These are phyloP conservation scores for Ogataea ganodermae DNA, from an alignment of 805 yeast genomes.

Conservation along the genomic window DNA sequence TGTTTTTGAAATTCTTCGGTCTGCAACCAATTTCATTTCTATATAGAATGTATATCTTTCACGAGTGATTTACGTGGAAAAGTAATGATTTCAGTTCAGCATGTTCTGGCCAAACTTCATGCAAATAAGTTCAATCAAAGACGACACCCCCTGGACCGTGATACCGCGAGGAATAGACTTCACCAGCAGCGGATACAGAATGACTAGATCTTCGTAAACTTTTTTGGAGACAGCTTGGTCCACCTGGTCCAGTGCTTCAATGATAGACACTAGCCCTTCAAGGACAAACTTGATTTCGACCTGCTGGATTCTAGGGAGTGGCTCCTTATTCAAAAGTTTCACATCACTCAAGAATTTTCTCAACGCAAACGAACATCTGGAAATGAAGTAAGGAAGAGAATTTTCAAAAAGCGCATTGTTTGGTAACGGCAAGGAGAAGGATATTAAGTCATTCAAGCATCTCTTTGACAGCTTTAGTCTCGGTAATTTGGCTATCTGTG, in stretches of 20 bases:
- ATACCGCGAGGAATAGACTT: constrained; percentile 23
- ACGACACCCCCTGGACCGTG: constrained; percentile 21
- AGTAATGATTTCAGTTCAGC: not conserved
- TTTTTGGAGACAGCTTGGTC: constrained; percentile 3
- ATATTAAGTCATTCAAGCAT: constrained; percentile 58
- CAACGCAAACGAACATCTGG: constrained; percentile 61
- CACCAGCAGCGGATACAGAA: constrained; percentile 27
- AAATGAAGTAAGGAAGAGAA: constrained; percentile 50
- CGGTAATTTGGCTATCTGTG: constrained; percentile 43
- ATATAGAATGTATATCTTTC: not conserved
- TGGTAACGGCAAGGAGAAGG: constrained; percentile 37
- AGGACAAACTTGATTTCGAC: constrained; percentile 56
- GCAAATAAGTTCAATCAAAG: constrained; percentile 21
- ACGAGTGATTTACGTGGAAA: not conserved
- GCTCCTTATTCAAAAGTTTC: constrained; percentile 57
- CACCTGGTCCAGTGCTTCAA: constrained; percentile 7
- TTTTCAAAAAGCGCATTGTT: constrained; percentile 25
- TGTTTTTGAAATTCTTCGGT: too few species aligned
- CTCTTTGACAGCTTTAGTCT: constrained; percentile 51
- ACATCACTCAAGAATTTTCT: constrained; percentile 66
- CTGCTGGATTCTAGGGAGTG: constrained; percentile 66
- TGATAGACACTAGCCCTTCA: constrained; percentile 39
- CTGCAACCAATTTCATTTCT: not conserved
- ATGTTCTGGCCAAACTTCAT: constrained; percentile 15
- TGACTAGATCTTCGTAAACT: constrained; percentile 10